Conservation (phyloP, 352 stramenopile species). For the Pilasporangium apinafurcum region DNA sequence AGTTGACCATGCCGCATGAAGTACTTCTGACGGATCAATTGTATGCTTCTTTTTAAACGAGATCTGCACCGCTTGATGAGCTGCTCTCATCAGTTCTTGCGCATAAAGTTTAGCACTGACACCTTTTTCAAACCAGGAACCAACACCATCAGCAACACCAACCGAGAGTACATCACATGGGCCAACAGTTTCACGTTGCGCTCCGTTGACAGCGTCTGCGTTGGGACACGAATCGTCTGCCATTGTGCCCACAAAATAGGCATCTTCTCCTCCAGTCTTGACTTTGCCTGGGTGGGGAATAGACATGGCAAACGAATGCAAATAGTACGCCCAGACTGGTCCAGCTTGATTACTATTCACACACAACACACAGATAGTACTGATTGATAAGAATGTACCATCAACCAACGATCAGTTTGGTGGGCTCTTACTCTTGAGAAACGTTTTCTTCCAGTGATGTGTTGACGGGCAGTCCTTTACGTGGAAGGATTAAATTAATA, state of each 20-base stretch:
- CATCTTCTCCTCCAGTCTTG: slow-evolving; percentile 86
- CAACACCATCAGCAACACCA: slow-evolving; percentile 94
- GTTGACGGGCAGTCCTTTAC: slow-evolving; percentile 73
- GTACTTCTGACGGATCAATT: slow-evolving; percentile 54
- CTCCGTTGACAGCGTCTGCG: slow-evolving; percentile 22
- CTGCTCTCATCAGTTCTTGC: slow-evolving; percentile 71
- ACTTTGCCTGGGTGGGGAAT: slow-evolving; percentile 76
- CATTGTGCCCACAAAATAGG: slow-evolving; percentile 88
- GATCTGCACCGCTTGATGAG: slow-evolving; percentile 54
- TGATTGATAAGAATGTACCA: background rate
- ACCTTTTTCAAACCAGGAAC: slow-evolving; percentile 93
- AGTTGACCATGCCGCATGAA: slow-evolving; percentile 66
- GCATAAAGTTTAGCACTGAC: slow-evolving; percentile 75
- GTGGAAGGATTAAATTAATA: slow-evolving; percentile 81
- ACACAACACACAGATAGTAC: background rate
- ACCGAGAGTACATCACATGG: slow-evolving; percentile 85
- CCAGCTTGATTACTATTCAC: slow-evolving; percentile 2
- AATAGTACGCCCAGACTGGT: slow-evolving; percentile 48
- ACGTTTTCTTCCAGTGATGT: slow-evolving; percentile 32
- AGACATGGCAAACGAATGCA: slow-evolving; percentile 69
- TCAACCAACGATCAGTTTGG: background rate
- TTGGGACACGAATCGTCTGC: slow-evolving; percentile 12
- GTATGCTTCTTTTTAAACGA: slow-evolving; percentile 53
- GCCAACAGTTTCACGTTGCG: slow-evolving; percentile 30
- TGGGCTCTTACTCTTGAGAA: slow-evolving; percentile 2